Evolutionary conservation across 176 grass and related monocot genomes (phyloP).

Genomic region (Eleusine indica): DNA sequence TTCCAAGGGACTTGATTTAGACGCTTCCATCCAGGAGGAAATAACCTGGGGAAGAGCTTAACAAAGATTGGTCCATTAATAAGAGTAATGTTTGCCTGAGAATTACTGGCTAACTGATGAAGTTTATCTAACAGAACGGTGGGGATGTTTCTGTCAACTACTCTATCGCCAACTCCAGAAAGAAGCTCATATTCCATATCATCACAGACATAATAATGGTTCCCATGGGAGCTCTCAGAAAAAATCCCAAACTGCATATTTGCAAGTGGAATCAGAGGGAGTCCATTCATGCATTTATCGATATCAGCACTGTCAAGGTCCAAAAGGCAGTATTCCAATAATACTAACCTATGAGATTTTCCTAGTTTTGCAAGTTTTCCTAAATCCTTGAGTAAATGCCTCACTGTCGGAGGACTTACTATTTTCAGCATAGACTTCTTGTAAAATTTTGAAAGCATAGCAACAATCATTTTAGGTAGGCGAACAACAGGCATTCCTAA

Average conservation of each 20-base stretch:
- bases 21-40: slow-evolving; percentile 85
- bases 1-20: slow-evolving; percentile 80
- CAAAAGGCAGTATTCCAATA: slow-evolving; percentile 85
- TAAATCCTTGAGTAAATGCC: slow-evolving; percentile 70
- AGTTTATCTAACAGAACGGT: slow-evolving; percentile 59
- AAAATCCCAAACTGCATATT: slow-evolving; percentile 78
- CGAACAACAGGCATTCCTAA: slow-evolving; percentile 68
- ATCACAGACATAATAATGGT: slow-evolving; percentile 72
- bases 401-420: slow-evolving; percentile 65
- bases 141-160: slow-evolving; percentile 81
- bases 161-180: slow-evolving; percentile 59
- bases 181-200: slow-evolving; percentile 80
- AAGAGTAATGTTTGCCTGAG: slow-evolving; percentile 64
- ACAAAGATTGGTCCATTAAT: slow-evolving; percentile 71
- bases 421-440: slow-evolving; percentile 49
- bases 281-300: slow-evolving; percentile 69
- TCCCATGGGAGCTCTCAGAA: slow-evolving; percentile 50
- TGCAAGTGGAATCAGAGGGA: slow-evolving; percentile 86
- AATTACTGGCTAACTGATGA: slow-evolving; percentile 64
- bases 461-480: slow-evolving; percentile 52
- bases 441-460: slow-evolving; percentile 80
- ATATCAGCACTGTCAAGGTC: slow-evolving; percentile 67
- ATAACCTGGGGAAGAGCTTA: slow-evolving; percentile 74
- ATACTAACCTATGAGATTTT: slow-evolving; percentile 70
- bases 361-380: slow-evolving; percentile 43